Conservation (phyloP, 2,329 filamentous ascomycete genomes). For the Aspergillus sp. region DNA sequence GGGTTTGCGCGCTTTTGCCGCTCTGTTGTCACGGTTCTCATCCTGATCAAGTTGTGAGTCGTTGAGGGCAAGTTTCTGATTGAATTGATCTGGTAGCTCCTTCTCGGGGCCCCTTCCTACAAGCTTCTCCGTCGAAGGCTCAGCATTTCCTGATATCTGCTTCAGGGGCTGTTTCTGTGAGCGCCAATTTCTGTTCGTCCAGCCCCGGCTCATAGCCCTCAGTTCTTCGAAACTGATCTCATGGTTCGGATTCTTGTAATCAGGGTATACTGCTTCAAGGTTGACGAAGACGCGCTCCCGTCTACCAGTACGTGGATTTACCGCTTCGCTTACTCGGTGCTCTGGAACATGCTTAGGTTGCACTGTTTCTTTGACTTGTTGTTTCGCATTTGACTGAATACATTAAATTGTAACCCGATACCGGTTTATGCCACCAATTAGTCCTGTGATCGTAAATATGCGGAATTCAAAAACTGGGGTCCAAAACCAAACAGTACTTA, state of each 20-base stretch:
- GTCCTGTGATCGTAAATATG: slow-evolving; percentile 92
- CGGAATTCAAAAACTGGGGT: slow-evolving; percentile 41
- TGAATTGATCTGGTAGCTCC: slow-evolving; percentile 22
- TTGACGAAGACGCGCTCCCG: slow-evolving; percentile 83
- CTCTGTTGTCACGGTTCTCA: slow-evolving; percentile 20
- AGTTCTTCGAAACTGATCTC: slow-evolving; percentile 92
- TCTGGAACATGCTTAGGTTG: slow-evolving; percentile 55
- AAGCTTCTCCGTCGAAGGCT: slow-evolving; percentile 8
- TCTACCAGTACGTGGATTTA: slow-evolving; percentile 76
- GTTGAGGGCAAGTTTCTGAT: slow-evolving; percentile 26
- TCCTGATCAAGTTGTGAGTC: slow-evolving; percentile 14
- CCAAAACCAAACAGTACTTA: slow-evolving; percentile 53
- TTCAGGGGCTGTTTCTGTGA: slow-evolving; percentile 48
- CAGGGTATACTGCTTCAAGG: slow-evolving; percentile 77
- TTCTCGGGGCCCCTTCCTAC: slow-evolving; percentile 14
- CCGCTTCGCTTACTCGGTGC: slow-evolving; percentile 70
- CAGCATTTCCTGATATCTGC: slow-evolving; percentile 40
- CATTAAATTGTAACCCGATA: slow-evolving; percentile 40
- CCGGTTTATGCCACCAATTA: slow-evolving; percentile 60
- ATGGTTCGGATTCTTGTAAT: slow-evolving; percentile 59
- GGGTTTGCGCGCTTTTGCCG: slow-evolving; percentile 57
- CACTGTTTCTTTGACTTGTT: slow-evolving; percentile 31
- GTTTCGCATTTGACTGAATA: slow-evolving; percentile 46
- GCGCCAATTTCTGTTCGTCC: slow-evolving; percentile 51
- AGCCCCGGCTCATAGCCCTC: slow-evolving; percentile 68